Percentiles rank a stretch among this genome's conserved stretches.
Conservation (phyloP, 805 yeast species). For the Saccharomycopsis olivae region DNA sequence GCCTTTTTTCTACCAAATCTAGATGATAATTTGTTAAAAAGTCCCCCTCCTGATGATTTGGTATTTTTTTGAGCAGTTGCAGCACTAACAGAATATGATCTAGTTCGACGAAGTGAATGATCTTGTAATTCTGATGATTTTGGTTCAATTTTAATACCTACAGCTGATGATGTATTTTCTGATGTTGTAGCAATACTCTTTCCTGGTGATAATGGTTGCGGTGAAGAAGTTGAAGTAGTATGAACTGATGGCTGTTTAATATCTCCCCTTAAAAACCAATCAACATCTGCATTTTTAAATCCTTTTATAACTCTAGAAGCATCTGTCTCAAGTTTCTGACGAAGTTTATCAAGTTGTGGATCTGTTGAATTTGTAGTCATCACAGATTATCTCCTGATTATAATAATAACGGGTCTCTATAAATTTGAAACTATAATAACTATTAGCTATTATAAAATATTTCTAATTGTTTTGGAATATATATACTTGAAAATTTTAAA, state of each 20-base stretch:
- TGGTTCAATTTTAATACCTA: too few species aligned
- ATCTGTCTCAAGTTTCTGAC: slow-evolving; percentile 13
- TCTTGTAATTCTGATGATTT: background rate
- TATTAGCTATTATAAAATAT: too few species aligned
- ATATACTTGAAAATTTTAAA: too few species aligned
- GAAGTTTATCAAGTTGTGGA: slow-evolving; percentile 4
- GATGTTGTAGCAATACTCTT: background rate
- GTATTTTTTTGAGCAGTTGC: too few species aligned
- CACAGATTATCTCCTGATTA: too few species aligned
- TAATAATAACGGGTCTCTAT: too few species aligned
- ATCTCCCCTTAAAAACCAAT: slow-evolving; percentile 38
- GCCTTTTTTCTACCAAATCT: slow-evolving; percentile 8
- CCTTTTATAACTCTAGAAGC: slow-evolving; percentile 20
- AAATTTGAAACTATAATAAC: too few species aligned
- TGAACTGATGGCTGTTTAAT: slow-evolving; percentile 6
- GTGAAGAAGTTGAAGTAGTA: background rate
- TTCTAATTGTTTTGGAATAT: too few species aligned
- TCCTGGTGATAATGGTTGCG: background rate
- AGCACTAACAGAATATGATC: slow-evolving; percentile 8
- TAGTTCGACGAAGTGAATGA: slow-evolving; percentile 6
- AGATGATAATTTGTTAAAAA: slow-evolving; percentile 11
- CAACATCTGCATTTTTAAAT: slow-evolving; percentile 34
- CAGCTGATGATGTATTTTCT: background rate
- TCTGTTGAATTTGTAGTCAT: too few species aligned
- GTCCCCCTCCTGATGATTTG: slow-evolving; percentile 4